phyloP scores from a whole-genome alignment of 305 asterid genomes.

The Salvia sclarea region DNA sequence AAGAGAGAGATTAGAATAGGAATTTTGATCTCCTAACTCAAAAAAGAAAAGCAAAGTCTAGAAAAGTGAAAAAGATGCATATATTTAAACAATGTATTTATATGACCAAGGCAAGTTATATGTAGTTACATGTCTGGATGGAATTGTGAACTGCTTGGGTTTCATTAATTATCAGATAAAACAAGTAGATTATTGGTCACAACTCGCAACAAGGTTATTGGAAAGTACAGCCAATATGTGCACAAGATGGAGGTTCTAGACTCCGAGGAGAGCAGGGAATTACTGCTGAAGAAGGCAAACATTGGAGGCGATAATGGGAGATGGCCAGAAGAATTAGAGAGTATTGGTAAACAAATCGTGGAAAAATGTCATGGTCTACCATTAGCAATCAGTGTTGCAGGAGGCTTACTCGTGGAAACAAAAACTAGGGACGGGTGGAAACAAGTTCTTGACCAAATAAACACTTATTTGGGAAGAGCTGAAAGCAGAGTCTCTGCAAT shows the following conservation, averaged over 20 bases:
- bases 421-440: not conserved
- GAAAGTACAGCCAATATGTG: too few species aligned
- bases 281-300: not conserved
- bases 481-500: not conserved
- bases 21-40: too few species aligned
- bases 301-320: not conserved
- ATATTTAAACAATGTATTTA: too few species aligned
- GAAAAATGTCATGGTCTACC: conserved; percentile 10
- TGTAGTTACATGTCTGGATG: too few species aligned
- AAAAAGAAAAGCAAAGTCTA: too few species aligned
- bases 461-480: not conserved
- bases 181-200: not conserved
- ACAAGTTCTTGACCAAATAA: not conserved
- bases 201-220: not conserved
- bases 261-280: too few species aligned
- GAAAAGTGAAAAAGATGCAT: too few species aligned
- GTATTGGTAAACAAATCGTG: not conserved
- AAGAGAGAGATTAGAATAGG: too few species aligned
- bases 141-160: too few species aligned
- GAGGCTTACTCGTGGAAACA: not conserved
- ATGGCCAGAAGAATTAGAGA: conserved; percentile 2
- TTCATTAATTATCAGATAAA: not conserved
- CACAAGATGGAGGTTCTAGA: not conserved
- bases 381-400: conserved; percentile 1
- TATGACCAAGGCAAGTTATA: not conserved